Evolutionary conservation across 2,329 filamentous ascomycete genomes (phyloP).

Genomic region (Pseudogymnoascus sp.): DNA sequence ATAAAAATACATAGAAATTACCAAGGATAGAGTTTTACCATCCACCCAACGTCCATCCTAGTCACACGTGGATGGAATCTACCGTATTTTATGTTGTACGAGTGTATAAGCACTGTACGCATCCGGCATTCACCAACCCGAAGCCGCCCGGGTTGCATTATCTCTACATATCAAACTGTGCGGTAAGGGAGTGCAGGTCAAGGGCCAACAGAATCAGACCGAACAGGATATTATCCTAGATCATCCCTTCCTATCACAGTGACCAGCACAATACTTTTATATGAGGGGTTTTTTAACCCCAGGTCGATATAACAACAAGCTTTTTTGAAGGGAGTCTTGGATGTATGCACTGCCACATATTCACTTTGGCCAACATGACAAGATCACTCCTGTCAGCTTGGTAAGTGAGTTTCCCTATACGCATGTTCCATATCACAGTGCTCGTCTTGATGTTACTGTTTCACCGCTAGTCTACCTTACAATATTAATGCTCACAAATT

Average conservation of each 20-base stretch:
- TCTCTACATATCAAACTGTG: neutral
- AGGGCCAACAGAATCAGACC: neutral
- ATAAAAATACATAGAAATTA: neutral
- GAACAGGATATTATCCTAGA: neutral
- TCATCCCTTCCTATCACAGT: neutral
- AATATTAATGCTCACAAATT: neutral
- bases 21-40: slow-evolving; percentile 2
- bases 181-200: neutral
- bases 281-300: neutral
- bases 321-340: neutral
- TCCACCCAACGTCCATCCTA: neutral
- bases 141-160: neutral
- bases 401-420: neutral
- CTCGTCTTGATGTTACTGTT: neutral
- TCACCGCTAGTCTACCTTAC: neutral
- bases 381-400: neutral
- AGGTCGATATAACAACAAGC: neutral
- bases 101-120: neutral
- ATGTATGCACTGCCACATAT: neutral
- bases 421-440: neutral
- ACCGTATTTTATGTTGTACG: neutral
- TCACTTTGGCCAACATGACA: neutral
- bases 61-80: slow-evolving; percentile 3
- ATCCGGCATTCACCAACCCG: neutral
- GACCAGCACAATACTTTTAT: neutral